Evolutionary conservation across 257 asterid genomes (phyloP), one percentile per base, ranked within the genome.

Genomic region (Striga asiatica): DNA sequence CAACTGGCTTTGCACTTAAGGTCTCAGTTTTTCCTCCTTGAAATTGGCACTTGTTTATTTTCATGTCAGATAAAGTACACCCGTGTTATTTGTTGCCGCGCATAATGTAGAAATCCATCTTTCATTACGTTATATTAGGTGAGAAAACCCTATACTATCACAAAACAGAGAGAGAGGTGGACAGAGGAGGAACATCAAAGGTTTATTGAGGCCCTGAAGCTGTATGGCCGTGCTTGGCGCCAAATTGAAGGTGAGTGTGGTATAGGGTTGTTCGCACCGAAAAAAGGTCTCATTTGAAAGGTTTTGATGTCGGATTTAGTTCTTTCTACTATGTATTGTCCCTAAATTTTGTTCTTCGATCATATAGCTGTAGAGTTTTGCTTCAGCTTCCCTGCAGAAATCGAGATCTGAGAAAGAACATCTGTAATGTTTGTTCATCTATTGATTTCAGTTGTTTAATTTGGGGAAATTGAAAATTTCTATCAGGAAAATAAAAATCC

Each of bases 151-250:
- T 89, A 89, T 67, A 81, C 85, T 67, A 82, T 89, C 19, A 77
- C 85, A 1, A 89, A 89, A 64, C 94, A 82, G 67, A 69, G 95
- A 70, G 93, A 89, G 21, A 77, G 81, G 69, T 89, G 97, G 97
- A 81, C 84, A 1, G 85, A 80, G 71, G 93, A 85, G 42, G 97
- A 89, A 61, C 97, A 89, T 58, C 75, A 70, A 16, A 77, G 80
- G 75, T 89, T 89, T 64, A 63, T 89, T 32, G 94, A 89, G 66
- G 95, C 97, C 48, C 58, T 89, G 49, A 79, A 79, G 79, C 52
- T 89, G 3, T 76, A 85, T 54, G 97, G 95, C 16, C 97, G 97
- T 58, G 85, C 85, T 50, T 89, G 97, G 97, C 84, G 87, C 50
- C 88, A 77, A 56, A 89, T 85, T 46, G 87, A 89, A 82, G 95